A percentile compares a stretch with the other conserved stretches of the same genome.
These are phyloP conservation scores for Fonsecaea monophora DNA, from an alignment of 2,329 filamentous ascomycete species.

Conservation along the genomic window DNA sequence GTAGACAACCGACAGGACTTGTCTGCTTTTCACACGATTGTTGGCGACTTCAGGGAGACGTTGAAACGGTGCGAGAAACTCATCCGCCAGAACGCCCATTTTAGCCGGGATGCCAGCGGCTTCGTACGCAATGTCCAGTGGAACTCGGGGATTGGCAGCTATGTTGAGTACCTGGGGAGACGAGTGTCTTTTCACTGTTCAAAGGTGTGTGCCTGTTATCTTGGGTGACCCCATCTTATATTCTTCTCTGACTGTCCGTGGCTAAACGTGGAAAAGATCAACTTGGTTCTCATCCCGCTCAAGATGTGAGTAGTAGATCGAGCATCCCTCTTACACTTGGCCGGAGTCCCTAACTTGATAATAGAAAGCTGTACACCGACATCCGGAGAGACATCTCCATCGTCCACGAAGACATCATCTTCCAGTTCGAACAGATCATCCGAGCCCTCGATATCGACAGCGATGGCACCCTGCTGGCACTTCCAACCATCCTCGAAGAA, in stretches of 20 bases:
- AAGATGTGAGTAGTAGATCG: not conserved
- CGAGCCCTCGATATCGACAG: not conserved
- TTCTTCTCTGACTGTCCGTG: not conserved
- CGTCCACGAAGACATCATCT: constrained; percentile 2
- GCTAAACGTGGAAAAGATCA: not conserved
- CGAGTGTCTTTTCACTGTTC: not conserved
- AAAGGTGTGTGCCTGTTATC: not conserved
- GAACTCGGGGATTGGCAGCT: not conserved
- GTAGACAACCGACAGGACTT: not conserved
- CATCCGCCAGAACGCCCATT: not conserved
- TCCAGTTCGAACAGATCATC: not conserved
- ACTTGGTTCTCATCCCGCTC: not conserved
- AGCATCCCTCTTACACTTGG: not conserved
- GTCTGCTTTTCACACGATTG: not conserved
- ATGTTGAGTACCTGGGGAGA: not conserved
- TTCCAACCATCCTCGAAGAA: not conserved
- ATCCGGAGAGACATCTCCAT: not conserved
- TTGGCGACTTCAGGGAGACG: not conserved
- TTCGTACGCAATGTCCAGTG: not conserved
- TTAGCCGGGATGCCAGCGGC: not conserved
- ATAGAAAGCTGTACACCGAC: not conserved
- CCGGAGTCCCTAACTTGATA: not conserved
- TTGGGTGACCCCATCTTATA: no score
- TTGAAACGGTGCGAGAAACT: constrained; percentile 1
- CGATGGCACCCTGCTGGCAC: not conserved